Evolutionary conservation across 2,329 filamentous ascomycete species (phyloP).

Genomic region (Alternaria sp.): DNA sequence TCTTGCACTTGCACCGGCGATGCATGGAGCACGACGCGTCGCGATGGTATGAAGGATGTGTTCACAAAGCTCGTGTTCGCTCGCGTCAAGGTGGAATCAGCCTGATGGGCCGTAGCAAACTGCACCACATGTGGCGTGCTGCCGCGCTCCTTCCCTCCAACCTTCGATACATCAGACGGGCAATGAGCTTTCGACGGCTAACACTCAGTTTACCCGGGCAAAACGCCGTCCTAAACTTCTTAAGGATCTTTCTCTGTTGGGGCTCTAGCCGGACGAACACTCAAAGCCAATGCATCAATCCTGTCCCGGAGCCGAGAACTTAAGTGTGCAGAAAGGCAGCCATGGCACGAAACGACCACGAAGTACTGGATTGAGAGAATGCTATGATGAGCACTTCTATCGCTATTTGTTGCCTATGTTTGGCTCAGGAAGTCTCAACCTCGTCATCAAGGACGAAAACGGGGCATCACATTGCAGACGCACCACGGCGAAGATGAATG

Average conservation of each 20-base stretch:
- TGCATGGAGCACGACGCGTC: background rate
- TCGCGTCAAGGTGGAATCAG: background rate
- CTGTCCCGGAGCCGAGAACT: background rate
- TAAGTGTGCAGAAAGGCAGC: background rate
- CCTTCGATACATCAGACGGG: background rate
- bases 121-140: background rate
- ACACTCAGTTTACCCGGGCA: background rate
- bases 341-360: background rate
- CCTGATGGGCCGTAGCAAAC: background rate
- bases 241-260: too few species aligned
- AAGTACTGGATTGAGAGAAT: background rate
- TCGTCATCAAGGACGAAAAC: background rate
- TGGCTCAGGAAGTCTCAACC: background rate
- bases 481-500: background rate
- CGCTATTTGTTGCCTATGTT: background rate
- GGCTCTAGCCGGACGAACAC: background rate
- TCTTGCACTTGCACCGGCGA: background rate
- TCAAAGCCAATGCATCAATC: rapidly evolving
- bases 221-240: background rate
- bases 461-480: background rate
- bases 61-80: background rate
- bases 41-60: background rate
- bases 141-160: background rate
- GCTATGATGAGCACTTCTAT: background rate
- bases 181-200: background rate